Evolutionary conservation across 2,329 filamentous ascomycete genomes (phyloP), one percentile per base, ranked within the genome.

Genomic region (Periconia digitata): DNA sequence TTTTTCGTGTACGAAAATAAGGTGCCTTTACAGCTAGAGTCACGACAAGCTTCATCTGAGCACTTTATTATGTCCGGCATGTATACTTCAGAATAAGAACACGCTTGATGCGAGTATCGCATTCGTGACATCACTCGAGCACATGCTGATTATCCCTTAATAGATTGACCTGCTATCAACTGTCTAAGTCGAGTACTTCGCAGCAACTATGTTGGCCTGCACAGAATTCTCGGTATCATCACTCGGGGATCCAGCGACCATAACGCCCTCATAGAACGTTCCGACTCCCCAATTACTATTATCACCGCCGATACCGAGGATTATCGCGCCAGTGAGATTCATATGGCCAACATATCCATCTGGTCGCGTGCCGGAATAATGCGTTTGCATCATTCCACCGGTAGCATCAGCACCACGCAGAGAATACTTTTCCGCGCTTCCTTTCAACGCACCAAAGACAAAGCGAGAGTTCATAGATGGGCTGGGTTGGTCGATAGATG

Each of bases 231-330:
- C 84, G 3, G 77, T 81, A 10, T 73, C 76, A 53, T 86, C 82
- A 2, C 79, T 75, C 0, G 84, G 83, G 56, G 85, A 86, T 1
- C 82, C 82, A 0, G 74, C 68, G 13, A 82, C 85, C 81, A 86
- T 84, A 18, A 80, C 82, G 18, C 83, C 84, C 67, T 86, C 84
- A 65, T 86, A 84, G 59, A 84, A 84, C 0, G 83, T 85, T 21
- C 84, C 83, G 59, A 85, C 80, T 0, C 75, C 83, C 38, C 79
- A 58, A 56, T 73, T 71, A 60, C 80, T 84, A 69, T 84, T 87
- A 56, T 86, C 84, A 7, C 84, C 84, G n/a, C 84, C 84, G 45
- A 86, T 85, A 16, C 84, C 84, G 15, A 86, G 81, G 48, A 86
- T 76, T 38, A 87, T 84, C 47, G 83, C 79, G 10, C 84, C 84